Conservation (phyloP, 345 rosid genomes). For the Lepidium aucheri region DNA sequence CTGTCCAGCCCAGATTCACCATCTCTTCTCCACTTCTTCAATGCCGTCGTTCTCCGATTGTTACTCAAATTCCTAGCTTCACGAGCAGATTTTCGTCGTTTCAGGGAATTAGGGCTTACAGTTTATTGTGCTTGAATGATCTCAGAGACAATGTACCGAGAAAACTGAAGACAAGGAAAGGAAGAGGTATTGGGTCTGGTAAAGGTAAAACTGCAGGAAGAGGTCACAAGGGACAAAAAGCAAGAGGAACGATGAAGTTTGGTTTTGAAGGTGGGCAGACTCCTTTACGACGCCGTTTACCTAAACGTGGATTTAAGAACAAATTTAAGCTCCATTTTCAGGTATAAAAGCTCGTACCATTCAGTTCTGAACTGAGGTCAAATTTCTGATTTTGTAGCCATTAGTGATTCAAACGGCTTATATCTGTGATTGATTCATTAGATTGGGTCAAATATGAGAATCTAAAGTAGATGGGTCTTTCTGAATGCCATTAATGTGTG, state of each 20-base stretch:
- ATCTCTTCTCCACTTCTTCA: conserved; percentile 14
- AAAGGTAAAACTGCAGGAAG: conserved; percentile 96
- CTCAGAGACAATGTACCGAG: conserved; percentile 76
- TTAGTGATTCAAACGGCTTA: background rate
- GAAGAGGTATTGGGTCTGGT: conserved; percentile 97
- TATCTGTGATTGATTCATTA: background rate
- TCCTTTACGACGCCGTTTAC: conserved; percentile 81
- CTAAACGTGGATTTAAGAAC: conserved; percentile 90
- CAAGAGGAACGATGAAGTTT: conserved; percentile 72
- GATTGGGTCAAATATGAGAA: background rate
- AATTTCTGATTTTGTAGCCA: background rate
- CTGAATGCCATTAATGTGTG: background rate
- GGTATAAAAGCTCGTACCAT: conserved; percentile 26
- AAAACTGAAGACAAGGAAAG: conserved; percentile 91
- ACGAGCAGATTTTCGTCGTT: conserved; percentile 12
- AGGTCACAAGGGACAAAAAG: conserved; percentile 96
- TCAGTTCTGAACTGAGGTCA: background rate
- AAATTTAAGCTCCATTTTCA: conserved; percentile 85
- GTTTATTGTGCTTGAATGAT: conserved; percentile 79
- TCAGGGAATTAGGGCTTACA: conserved; percentile 47
- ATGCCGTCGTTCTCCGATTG: conserved; percentile 16
- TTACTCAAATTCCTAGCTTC: conserved; percentile 5
- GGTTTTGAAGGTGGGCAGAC: conserved; percentile 99
- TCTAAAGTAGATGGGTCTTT: background rate
- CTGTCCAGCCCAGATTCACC: conserved; percentile 11